Evolutionary conservation across 768 basidiomycete species (phyloP).

Genomic region (Lactarius hengduanensis): DNA sequence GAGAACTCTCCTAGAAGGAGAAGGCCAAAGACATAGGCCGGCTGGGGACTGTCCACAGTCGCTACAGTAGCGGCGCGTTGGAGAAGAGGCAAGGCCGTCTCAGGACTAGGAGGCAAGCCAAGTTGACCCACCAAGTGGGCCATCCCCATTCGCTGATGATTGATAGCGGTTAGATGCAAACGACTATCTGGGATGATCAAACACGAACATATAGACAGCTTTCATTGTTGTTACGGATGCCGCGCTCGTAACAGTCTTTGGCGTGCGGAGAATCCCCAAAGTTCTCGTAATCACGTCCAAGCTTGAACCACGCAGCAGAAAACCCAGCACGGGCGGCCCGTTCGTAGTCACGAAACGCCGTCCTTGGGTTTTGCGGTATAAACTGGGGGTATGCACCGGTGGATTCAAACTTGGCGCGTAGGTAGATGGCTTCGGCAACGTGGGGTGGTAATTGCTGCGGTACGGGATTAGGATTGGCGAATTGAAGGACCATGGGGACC

Average conservation of each 20-base stretch:
- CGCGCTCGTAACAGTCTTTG: constrained; percentile 83
- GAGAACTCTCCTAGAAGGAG: constrained; percentile 82
- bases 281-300: constrained; percentile 90
- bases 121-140: constrained; percentile 90
- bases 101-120: constrained; percentile 50
- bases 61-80: constrained; percentile 74
- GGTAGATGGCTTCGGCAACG: constrained; percentile 71
- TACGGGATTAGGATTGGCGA: constrained; percentile 43
- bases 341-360: constrained; percentile 91
- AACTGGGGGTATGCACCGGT: constrained; percentile 70
- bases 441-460: constrained; percentile 41
- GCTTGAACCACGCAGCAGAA: constrained; percentile 82
- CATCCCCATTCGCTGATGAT: constrained; percentile 80
- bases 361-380: constrained; percentile 62
- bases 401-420: constrained; percentile 70
- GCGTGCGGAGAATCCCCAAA: constrained; percentile 75
- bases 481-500: constrained; percentile 59
- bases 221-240: constrained; percentile 69
- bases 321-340: constrained; percentile 75
- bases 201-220: constrained; percentile 67
- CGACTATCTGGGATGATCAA: constrained; percentile 16
- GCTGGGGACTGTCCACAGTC: constrained; percentile 75
- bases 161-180: constrained; percentile 8
- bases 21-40: constrained; percentile 86
- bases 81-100: constrained; percentile 67